These are phyloP conservation scores for Backusella liffmaniae DNA, from an alignment of 192 early-diverging fungal species.

Conservation along the genomic window DNA sequence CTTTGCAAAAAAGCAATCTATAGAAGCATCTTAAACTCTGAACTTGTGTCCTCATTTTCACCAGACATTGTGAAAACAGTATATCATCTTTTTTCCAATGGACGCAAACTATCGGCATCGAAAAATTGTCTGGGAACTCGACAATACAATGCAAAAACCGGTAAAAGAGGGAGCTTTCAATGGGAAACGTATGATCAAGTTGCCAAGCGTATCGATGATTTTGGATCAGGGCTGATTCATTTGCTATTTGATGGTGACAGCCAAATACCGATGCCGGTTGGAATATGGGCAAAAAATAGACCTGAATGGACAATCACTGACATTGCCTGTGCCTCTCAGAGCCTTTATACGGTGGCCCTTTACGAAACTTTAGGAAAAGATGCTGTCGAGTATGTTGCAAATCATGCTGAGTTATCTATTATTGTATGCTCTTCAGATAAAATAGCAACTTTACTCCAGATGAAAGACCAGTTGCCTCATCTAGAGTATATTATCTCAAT, in stretches of 20 bases:
- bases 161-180: conserved; percentile 60
- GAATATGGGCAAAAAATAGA: conserved; percentile 73
- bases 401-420: conserved; percentile 74
- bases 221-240: conserved; percentile 70
- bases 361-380: conserved; percentile 90
- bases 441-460: conserved; percentile 45
- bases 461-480: conserved; percentile 54
- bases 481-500: conserved; percentile 74
- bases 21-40: not conserved
- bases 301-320: conserved; percentile 76
- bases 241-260: conserved; percentile 42
- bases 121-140: conserved; percentile 65
- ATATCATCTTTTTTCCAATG: not conserved
- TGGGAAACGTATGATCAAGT: conserved; percentile 72
- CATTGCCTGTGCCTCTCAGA: conserved; percentile 62
- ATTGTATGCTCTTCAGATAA: conserved; percentile 62
- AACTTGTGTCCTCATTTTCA: not conserved
- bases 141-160: conserved; percentile 48
- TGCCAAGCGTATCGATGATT: conserved; percentile 53
- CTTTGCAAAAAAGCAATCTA: not conserved
- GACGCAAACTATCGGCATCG: conserved; percentile 34
- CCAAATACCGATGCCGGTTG: conserved; percentile 37
- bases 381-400: conserved; percentile 80
- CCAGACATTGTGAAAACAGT: not conserved
- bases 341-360: conserved; percentile 68